Percentiles rank a stretch among this genome's conserved stretches.
Conservation (phyloP, 768 basidiomycete species). For the Leucosporidium scottii region DNA sequence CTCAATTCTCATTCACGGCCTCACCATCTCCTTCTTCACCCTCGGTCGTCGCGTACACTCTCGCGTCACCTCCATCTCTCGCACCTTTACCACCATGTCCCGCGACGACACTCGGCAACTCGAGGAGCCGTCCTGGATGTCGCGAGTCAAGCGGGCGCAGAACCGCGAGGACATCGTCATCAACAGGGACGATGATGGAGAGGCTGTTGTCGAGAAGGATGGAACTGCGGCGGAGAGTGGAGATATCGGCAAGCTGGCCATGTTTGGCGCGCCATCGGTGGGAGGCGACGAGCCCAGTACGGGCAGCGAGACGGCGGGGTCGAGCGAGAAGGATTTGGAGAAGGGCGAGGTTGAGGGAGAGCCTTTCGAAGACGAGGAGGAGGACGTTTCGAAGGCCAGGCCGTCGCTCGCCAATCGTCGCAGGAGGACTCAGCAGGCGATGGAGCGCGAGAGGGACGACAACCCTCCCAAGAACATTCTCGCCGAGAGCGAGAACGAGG, state of each 20-base stretch:
- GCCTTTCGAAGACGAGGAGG: not conserved
- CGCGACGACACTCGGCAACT: conserved; percentile 52
- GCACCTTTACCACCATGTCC: conserved; percentile 37
- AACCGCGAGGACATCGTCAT: conserved; percentile 63
- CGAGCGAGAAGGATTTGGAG: conserved; percentile 17
- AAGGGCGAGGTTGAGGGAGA: conserved; percentile 9
- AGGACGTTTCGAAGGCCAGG: not conserved
- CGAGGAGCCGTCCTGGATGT: conserved; percentile 59
- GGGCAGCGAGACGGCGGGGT: conserved; percentile 1
- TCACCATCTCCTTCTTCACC: conserved; percentile 91
- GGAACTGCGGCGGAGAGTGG: conserved; percentile 14
- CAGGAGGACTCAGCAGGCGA: not conserved
- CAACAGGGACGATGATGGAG: conserved; percentile 61
- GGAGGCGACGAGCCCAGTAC: conserved; percentile 4
- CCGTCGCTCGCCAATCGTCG: not conserved
- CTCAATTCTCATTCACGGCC: conserved; percentile 63
- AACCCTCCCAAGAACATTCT: conserved; percentile 27
- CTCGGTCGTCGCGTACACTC: conserved; percentile 85
- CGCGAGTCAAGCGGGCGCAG: conserved; percentile 56
- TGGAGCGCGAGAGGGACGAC: conserved; percentile 20
- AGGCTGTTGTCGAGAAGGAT: conserved; percentile 40
- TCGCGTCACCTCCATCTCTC: conserved; percentile 67
- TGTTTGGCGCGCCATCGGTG: conserved; percentile 28
- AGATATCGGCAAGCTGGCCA: conserved; percentile 2
- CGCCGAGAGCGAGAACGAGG: conserved; percentile 14